phyloP scores from a whole-genome alignment of 371 early-diverging fungal species.

The Rhizopus sp. region DNA sequence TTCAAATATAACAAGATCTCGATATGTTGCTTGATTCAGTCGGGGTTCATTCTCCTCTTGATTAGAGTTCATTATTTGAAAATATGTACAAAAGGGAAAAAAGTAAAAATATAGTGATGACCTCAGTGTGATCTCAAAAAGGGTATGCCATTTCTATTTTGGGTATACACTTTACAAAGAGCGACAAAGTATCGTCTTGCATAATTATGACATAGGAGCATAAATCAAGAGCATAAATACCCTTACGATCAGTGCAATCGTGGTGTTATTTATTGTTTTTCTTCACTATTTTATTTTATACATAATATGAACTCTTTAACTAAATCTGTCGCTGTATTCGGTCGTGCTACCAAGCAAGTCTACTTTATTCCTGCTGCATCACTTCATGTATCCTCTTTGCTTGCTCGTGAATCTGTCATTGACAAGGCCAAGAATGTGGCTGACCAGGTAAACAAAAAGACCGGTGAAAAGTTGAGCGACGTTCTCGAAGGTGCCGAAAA shows the following conservation, averaged over 20 bases:
- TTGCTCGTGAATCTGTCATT: constrained; percentile 20
- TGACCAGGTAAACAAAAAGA: constrained; percentile 21
- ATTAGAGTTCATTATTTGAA: not conserved
- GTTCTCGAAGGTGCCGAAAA: constrained; percentile 15
- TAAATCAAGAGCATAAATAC: not conserved
- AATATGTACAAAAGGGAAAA: not conserved
- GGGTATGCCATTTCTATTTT: not conserved
- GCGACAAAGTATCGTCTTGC: not conserved
- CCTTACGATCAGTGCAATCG: not conserved
- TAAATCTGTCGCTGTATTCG: constrained; percentile 15
- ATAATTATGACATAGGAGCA: not conserved
- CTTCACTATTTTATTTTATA: not conserved
- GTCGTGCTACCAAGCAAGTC: constrained; percentile 13
- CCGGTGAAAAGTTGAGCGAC: constrained; percentile 17
- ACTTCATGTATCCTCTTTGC: constrained; percentile 13
- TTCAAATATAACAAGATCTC: constrained; percentile 73
- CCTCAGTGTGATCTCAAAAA: not conserved
- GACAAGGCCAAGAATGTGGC: constrained; percentile 34
- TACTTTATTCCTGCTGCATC: constrained; percentile 17
- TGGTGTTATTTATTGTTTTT: not conserved
- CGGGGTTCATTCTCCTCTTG: constrained; percentile 5
- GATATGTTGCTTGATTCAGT: constrained; percentile 50
- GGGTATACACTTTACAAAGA: not conserved
- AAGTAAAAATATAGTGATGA: not conserved
- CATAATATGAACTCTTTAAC: constrained; percentile 8